These are phyloP conservation scores for Penicillium sp. DNA, from an alignment of 2,329 filamentous ascomycete genomes.

Conservation along the genomic window DNA sequence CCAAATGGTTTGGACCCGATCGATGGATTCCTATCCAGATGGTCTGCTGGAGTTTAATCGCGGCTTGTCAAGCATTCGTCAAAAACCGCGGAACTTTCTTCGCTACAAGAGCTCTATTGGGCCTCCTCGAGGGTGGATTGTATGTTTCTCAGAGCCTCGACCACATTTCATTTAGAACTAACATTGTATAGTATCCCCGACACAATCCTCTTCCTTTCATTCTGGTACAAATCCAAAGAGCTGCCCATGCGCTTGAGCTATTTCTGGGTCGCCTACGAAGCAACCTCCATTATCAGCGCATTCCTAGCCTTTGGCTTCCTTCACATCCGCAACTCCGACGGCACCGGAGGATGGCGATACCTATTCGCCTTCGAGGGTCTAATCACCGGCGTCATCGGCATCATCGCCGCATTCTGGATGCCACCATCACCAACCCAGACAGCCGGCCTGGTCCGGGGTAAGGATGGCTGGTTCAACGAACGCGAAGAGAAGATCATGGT, in stretches of 20 bases:
- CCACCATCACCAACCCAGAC: conserved; percentile 64
- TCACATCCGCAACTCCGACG: conserved; percentile 36
- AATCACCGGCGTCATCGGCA: conserved; percentile 53
- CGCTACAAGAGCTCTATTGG: conserved; percentile 45
- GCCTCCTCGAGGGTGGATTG: conserved; percentile 53
- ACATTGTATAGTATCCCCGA: conserved; percentile 36
- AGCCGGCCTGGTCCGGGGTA: conserved; percentile 56
- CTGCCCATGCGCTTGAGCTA: conserved; percentile 62
- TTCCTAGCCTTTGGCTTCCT: conserved; percentile 46
- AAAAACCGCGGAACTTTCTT: conserved; percentile 44
- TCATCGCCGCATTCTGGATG: conserved; percentile 57
- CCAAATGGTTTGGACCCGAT: conserved; percentile 56
- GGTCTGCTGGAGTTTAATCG: conserved; percentile 53
- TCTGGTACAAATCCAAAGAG: conserved; percentile 70
- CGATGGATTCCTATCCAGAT: conserved; percentile 59
- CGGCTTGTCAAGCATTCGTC: conserved; percentile 49
- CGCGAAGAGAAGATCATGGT: conserved; percentile 66
- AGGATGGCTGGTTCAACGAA: conserved; percentile 63
- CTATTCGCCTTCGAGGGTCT: conserved; percentile 43
- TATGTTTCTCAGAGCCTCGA: conserved; percentile 50
- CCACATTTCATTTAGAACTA: background rate
- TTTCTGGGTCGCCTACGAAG: conserved; percentile 64
- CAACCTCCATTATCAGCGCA: conserved; percentile 45
- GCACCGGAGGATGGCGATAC: conserved; percentile 43
- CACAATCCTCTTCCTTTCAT: conserved; percentile 58